Conservation (phyloP, 768 basidiomycete genomes). For the Termitomyces titanicus region DNA sequence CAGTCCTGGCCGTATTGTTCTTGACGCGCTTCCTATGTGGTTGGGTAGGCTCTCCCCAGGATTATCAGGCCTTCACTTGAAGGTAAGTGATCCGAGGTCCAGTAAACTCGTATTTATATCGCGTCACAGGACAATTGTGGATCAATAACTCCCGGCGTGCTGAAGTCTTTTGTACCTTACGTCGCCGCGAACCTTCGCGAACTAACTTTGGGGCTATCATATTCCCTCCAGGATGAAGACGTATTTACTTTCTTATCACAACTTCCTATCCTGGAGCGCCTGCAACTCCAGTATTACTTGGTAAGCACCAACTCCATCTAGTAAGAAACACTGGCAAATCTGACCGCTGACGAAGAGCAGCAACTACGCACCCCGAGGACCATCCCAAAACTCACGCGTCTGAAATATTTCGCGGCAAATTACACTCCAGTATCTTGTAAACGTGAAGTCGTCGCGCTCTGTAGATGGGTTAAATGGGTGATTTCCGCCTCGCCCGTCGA, state of each 20-base stretch:
- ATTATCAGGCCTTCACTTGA: conserved; percentile 38
- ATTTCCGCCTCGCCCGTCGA: conserved; percentile 28
- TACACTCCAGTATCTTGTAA: conserved; percentile 17
- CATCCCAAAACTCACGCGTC: conserved; percentile 16
- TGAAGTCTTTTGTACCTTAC: conserved; percentile 40
- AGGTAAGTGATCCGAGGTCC: conserved; percentile 24
- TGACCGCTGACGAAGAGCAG: conserved; percentile 18
- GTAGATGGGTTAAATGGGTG: conserved; percentile 33
- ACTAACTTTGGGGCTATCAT: conserved; percentile 53
- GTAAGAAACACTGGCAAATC: not conserved
- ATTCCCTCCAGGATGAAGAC: conserved; percentile 52
- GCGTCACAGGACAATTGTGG: conserved; percentile 51
- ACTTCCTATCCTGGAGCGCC: conserved; percentile 32
- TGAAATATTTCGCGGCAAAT: conserved; percentile 30
- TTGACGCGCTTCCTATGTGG: conserved; percentile 44
- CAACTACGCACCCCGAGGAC: conserved; percentile 37
- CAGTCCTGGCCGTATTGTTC: conserved; percentile 36
- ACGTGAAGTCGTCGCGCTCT: conserved; percentile 23
- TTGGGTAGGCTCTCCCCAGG: conserved; percentile 29
- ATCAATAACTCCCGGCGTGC: conserved; percentile 59
- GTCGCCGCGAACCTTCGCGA: conserved; percentile 28
- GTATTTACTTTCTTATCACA: conserved; percentile 44
- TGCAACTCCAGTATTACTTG: conserved; percentile 49
- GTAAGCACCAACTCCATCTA: conserved; percentile 29
- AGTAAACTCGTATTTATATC: not conserved